Evolutionary conservation across 208 protist genomes (phyloP), one percentile per base, ranked within the genome.

Genomic region (Leishmania braziliensis): DNA sequence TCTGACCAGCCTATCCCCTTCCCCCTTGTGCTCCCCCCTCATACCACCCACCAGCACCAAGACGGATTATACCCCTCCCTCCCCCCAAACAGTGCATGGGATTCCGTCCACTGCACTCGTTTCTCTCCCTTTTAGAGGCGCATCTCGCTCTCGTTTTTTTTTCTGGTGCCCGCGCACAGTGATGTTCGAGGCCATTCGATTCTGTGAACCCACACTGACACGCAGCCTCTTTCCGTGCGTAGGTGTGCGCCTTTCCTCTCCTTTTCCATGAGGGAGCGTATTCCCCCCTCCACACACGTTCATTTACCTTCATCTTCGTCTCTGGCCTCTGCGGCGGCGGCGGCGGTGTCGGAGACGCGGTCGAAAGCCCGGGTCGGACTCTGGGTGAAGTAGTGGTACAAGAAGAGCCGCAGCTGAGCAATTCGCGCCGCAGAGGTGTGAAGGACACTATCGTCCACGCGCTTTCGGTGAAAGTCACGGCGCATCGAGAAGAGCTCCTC

Each of bases 371-470:
- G 14, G 6, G 73, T 80, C 2, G 83, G 83, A 63, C 69, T 73
- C 69, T 86, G 83, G 6, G 83, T 83, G 77, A 88, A 84, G 78
- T 84, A 89, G 33, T 82, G 77, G 54, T 79, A 58, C 12, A 84
- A 65, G 68, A 84, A 86, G 20, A 79, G 51, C 5, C 14, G 39
- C 36, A 88, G 81, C 70, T 85, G 81, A 12, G 10, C 16, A 53
- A 65, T 66, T 50, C 83, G 83, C 5, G 48, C 66, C 36, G 54
- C 58, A 3, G 23, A n/a, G 18, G 75, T 73, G 60, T 75, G 62
- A 12, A 86, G 77, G 8, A 86, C 63, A 20, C 75, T 51, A 5
- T 86, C 82, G 43, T 86, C 78, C 26, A 82, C 62, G 3, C 36
- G 26, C 54, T 62, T 80, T 18, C 18, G 26, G 3, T 48, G 62